These are phyloP conservation scores for Geosmithia morbida DNA, from an alignment of 2,329 filamentous ascomycete genomes.

Conservation along the genomic window DNA sequence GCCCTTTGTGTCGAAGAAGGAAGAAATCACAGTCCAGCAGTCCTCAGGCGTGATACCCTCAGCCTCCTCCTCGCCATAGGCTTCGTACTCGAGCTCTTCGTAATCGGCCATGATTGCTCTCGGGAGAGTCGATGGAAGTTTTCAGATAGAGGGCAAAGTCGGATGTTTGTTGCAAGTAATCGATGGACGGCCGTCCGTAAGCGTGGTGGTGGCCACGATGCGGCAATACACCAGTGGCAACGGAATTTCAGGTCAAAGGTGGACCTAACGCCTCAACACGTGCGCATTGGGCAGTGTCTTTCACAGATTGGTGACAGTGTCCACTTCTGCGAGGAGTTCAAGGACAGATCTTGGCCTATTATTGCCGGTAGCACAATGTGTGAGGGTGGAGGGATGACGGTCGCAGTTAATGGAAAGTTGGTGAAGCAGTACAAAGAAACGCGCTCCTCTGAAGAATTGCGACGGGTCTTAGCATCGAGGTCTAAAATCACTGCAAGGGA, in stretches of 20 bases:
- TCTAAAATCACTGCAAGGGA: neutral
- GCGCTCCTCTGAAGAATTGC: constrained; percentile 2
- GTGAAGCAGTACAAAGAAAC: constrained; percentile 1
- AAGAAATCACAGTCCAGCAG: constrained; percentile 94
- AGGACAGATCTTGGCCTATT: neutral
- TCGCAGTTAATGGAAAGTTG: constrained; percentile 1
- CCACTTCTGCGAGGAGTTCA: neutral
- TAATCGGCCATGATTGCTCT: constrained; percentile 36
- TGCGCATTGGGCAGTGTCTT: neutral
- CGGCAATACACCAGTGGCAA: neutral
- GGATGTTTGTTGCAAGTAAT: neutral
- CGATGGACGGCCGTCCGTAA: neutral
- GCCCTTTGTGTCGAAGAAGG: constrained; percentile 93
- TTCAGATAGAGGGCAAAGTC: neutral
- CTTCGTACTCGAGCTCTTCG: constrained; percentile 51
- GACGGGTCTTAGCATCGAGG: neutral
- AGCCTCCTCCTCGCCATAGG: constrained; percentile 53
- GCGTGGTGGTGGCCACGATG: neutral
- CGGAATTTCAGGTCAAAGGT: neutral
- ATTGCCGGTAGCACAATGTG: neutral
- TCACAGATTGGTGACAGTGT: neutral
- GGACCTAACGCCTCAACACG: constrained; percentile 1
- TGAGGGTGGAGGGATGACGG: neutral
- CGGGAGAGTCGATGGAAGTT: neutral
- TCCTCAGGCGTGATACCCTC: constrained; percentile 83